Evolutionary conservation across 768 basidiomycete genomes (phyloP).

Genomic region (Tulasnella sp.): DNA sequence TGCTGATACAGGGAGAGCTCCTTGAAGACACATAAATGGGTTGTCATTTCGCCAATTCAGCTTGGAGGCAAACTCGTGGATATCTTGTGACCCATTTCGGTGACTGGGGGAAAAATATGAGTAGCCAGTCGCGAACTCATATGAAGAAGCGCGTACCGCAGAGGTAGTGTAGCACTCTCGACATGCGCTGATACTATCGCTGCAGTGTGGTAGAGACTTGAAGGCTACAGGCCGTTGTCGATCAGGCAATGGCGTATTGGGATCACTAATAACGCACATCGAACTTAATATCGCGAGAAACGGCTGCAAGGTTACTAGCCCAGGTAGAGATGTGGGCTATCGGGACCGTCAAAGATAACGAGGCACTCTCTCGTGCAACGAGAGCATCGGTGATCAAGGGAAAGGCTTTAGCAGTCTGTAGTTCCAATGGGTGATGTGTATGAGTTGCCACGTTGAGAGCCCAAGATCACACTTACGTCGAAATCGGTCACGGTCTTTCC

Average conservation of each 20-base stretch:
- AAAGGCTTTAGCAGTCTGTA: neutral
- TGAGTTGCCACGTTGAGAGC: neutral
- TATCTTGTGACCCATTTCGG: neutral
- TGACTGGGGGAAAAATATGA: neutral
- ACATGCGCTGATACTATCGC: conserved; percentile 33
- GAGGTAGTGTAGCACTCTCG: conserved; percentile 31
- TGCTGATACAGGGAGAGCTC: conserved; percentile 14
- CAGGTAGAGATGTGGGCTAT: conserved; percentile 24
- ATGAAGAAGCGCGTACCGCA: conserved; percentile 9
- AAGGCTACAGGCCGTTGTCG: neutral
- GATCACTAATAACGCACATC: conserved; percentile 14
- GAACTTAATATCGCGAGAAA: neutral
- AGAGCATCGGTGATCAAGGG: conserved; percentile 22
- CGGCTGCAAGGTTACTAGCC: neutral
- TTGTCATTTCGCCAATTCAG: conserved; percentile 26
- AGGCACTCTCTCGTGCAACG: neutral
- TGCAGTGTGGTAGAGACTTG: conserved; percentile 30
- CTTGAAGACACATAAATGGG: conserved; percentile 21
- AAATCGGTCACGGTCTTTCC: neutral
- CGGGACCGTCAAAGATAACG: neutral
- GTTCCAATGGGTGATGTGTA: neutral
- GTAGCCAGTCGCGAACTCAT: too few species aligned
- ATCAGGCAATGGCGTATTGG: neutral
- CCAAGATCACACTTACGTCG: neutral
- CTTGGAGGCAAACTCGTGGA: neutral